Evolutionary conservation across 2,329 filamentous ascomycete species (phyloP).

Genomic region (Aphanocladium album): DNA sequence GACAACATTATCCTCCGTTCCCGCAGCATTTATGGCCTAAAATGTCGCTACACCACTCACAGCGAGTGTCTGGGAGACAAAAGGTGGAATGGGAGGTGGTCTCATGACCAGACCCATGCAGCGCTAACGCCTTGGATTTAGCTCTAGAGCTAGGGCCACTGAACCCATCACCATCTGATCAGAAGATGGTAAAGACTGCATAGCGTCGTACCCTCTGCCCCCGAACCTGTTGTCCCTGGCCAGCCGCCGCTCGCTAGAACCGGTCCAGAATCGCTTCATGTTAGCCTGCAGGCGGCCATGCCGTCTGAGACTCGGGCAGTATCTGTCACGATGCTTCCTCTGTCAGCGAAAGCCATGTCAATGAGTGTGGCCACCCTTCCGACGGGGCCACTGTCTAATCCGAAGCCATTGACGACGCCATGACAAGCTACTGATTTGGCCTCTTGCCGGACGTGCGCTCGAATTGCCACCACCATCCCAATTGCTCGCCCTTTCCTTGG

Average conservation of each 20-base stretch:
- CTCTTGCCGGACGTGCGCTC: neutral
- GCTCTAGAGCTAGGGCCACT: slow-evolving; percentile 10
- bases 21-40: neutral
- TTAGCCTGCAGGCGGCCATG: neutral
- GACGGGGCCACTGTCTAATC: neutral
- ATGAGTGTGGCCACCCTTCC: neutral
- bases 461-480: slow-evolving; percentile 3
- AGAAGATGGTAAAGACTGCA: neutral
- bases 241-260: neutral
- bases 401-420: slow-evolving; percentile 7
- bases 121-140: slow-evolving; percentile 21
- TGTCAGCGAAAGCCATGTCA: neutral
- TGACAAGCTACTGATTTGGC: neutral
- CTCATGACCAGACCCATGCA: slow-evolving; percentile 27
- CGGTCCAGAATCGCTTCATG: neutral
- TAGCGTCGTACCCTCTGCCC: neutral
- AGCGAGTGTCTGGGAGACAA: slow-evolving; percentile 1
- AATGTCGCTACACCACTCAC: slow-evolving; percentile 12
- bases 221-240: neutral
- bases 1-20: slow-evolving; percentile 1
- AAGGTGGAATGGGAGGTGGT: slow-evolving; percentile 22
- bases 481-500: neutral
- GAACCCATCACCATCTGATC: slow-evolving; percentile 14
- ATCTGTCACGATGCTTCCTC: neutral
- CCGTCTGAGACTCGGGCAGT: neutral